These are phyloP conservation scores for Geranomyces michiganensis DNA, from an alignment of 192 early-diverging fungal species.

Conservation along the genomic window DNA sequence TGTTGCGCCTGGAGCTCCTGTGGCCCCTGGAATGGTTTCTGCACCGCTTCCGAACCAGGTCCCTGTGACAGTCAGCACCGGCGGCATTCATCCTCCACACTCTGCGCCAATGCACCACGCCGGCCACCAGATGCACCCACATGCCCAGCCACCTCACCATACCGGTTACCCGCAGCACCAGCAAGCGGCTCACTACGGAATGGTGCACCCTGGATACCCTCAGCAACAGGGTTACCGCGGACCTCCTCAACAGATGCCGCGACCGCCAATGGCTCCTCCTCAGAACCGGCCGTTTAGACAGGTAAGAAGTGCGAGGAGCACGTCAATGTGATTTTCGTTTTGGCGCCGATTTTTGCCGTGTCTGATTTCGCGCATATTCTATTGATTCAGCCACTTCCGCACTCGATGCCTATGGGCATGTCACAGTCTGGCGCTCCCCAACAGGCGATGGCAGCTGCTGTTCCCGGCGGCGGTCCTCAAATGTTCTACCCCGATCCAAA, in stretches of 20 bases:
- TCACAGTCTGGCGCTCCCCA: neutral
- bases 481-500: conserved; percentile 5
- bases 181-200: neutral
- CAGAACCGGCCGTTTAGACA: neutral
- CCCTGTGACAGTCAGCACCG: no score
- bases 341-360: neutral
- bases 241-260: neutral
- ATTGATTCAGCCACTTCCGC: neutral
- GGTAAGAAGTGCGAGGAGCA: neutral
- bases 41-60: no score
- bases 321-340: no score
- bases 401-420: neutral
- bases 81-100: no score
- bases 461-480: neutral
- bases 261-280: conserved; percentile 2
- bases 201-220: neutral
- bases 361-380: neutral
- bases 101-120: no score
- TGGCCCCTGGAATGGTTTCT: no score
- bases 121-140: conserved; percentile 6
- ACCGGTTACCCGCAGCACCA: neutral
- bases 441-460: neutral
- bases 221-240: neutral
- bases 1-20: no score
- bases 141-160: neutral